These are phyloP conservation scores for Curvularia lunata DNA, from an alignment of 2,329 filamentous ascomycete genomes.

Conservation along the genomic window DNA sequence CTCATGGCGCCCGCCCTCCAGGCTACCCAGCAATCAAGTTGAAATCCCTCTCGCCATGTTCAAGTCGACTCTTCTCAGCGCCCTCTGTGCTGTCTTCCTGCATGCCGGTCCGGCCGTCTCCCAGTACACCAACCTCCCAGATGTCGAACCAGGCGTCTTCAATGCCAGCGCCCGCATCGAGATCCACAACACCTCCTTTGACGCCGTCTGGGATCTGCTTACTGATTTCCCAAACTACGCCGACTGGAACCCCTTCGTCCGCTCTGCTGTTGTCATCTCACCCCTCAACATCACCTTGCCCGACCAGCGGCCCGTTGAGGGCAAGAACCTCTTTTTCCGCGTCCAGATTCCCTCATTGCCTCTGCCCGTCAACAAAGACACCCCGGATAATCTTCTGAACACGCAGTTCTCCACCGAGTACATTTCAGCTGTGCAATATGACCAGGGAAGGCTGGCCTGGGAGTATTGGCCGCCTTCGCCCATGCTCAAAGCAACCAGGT, in stretches of 20 bases:
- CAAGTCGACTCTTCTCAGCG: neutral
- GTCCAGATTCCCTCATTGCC: constrained; percentile 41
- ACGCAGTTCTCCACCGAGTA: constrained; percentile 37
- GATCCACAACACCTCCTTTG: constrained; percentile 29
- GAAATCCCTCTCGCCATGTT: neutral
- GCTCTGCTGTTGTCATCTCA: constrained; percentile 31
- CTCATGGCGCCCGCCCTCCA: neutral
- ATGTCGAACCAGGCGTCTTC: constrained; percentile 37
- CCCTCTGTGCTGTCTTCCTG: constrained; percentile 10
- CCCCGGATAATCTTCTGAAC: constrained; percentile 32
- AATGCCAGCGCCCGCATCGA: constrained; percentile 34
- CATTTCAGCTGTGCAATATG: constrained; percentile 38
- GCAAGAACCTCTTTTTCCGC: constrained; percentile 31
- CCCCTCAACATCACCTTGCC: constrained; percentile 28
- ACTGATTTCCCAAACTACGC: constrained; percentile 37
- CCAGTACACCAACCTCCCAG: constrained; percentile 36
- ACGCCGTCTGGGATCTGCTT: constrained; percentile 36
- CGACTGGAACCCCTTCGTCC: constrained; percentile 45
- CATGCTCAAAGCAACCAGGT: constrained; percentile 29
- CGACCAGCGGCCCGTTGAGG: constrained; percentile 35
- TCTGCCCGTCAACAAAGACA: constrained; percentile 35
- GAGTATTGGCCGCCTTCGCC: constrained; percentile 16
- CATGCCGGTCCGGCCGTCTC: constrained; percentile 7
- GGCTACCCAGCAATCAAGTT: neutral
- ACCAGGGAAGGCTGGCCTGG: constrained; percentile 38